Percentiles rank a stretch among this genome's conserved stretches.
These are phyloP conservation scores for Leccinum fallax DNA, from an alignment of 1,284 basidiomycete species.

Conservation along the genomic window DNA sequence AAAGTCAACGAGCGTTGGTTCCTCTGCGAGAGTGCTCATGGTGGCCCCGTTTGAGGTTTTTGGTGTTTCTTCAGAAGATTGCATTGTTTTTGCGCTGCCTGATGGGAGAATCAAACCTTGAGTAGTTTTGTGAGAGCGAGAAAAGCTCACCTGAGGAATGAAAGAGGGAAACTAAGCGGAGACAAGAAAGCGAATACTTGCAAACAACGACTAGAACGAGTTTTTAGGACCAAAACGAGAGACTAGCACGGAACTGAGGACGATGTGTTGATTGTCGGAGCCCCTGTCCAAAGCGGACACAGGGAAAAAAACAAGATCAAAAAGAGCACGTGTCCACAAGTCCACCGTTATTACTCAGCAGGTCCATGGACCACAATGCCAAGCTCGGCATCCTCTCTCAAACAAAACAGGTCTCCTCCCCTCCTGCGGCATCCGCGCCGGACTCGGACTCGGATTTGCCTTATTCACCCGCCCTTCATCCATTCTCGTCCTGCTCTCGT, in stretches of 20 bases:
- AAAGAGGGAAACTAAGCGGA: slow-evolving; percentile 3
- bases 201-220: slow-evolving; percentile 9
- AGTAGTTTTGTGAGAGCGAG: neutral
- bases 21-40: slow-evolving; percentile 15
- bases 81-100: slow-evolving; percentile 36
- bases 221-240: slow-evolving; percentile 21
- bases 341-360: slow-evolving; percentile 28
- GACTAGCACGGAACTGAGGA: slow-evolving; percentile 21
- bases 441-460: slow-evolving; percentile 9
- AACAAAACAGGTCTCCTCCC: neutral
- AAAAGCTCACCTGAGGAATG: slow-evolving; percentile 16
- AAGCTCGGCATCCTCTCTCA: slow-evolving; percentile 15
- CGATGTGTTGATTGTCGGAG: slow-evolving; percentile 41
- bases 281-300: slow-evolving; percentile 39
- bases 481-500: slow-evolving; percentile 20
- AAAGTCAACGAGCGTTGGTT: slow-evolving; percentile 34
- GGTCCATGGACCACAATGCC: slow-evolving; percentile 33
- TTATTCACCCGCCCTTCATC: neutral
- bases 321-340: slow-evolving; percentile 29
- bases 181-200: slow-evolving; percentile 1
- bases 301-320: slow-evolving; percentile 41
- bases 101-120: slow-evolving; percentile 34
- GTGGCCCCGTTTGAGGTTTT: slow-evolving; percentile 21
- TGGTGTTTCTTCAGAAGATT: slow-evolving; percentile 25
- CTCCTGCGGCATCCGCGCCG: slow-evolving; percentile 12